Base-by-base conservation (phyloP, 768 basidiomycete species). In the Chalciporus chontae region DNA sequence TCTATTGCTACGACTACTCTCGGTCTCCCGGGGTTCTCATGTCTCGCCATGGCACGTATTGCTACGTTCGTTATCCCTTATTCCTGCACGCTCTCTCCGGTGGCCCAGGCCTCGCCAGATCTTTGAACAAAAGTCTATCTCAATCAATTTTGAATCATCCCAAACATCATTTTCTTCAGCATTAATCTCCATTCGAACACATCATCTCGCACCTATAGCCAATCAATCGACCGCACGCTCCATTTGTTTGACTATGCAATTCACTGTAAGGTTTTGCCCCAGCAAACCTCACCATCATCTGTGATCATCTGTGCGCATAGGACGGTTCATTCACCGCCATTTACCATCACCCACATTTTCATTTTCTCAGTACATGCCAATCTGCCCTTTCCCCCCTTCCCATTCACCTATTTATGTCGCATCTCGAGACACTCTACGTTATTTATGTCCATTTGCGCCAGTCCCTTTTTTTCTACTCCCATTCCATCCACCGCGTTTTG, bases 391-490 rank as follows among this genome's bases (percentile, higher is more conserved):
- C 15, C 31, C 13, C 24, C n/a, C n/a, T 38, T 51, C 52, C 52
- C 45, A 36, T 36, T 36, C n/a, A n/a, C 34, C 38, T 57, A 65
- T 67, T 67, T 67, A 60, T 52, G 59, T 63, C 62, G 65, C 66
- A 67, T 62, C 53, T 62, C 52, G 58, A 11, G 67, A 50, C 58
- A 41, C 34, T 18, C 21, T 36, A 11, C 45, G 42, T 39, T 69
- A 67, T 69, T 55, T 69, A 67, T 58, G 65, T 62, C 57, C 57
- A 54, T 56, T 61, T 65, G 47, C 60, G 65, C 64, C 65, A 18
- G 37, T 55, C 40, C 34, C 15, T 44, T 27, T n/a, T 19, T 37
- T 37, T 40, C 19, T n/a, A 4, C 13, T 23, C 11, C 13, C 21
- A 41, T 26, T 43, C 27, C 13, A 39, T 48, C 45, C 51, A 27